A percentile compares a stretch with the other conserved stretches of the same genome.
These are phyloP conservation scores for Lactarius psammicola DNA, from an alignment of 768 basidiomycete genomes.

Conservation along the genomic window DNA sequence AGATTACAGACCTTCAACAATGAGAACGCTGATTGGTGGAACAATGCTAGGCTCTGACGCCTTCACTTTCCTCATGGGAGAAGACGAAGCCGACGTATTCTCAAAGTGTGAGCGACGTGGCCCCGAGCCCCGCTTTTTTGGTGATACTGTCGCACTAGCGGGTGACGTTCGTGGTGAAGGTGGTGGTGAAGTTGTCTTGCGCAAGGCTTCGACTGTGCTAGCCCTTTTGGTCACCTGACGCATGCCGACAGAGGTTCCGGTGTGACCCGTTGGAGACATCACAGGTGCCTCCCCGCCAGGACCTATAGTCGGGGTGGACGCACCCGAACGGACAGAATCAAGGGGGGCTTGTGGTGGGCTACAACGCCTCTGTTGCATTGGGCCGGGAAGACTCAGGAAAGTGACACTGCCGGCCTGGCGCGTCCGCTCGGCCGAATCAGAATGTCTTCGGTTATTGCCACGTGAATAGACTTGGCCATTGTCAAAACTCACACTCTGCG, in stretches of 20 bases:
- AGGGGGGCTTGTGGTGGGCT: neutral
- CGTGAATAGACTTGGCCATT: constrained; percentile 5
- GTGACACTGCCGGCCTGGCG: constrained; percentile 17
- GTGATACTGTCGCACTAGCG: constrained; percentile 31
- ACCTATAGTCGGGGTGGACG: constrained; percentile 1
- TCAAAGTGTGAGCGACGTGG: constrained; percentile 36
- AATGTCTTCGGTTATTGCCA: constrained; percentile 20
- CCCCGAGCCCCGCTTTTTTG: constrained; percentile 35
- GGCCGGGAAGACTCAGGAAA: constrained; percentile 11
- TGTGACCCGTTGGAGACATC: neutral
- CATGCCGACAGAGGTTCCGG: constrained; percentile 1
- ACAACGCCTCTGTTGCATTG: constrained; percentile 12
- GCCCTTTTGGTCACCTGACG: constrained; percentile 33
- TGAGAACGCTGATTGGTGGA: constrained; percentile 95
- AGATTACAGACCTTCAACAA: constrained; percentile 82
- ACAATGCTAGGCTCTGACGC: constrained; percentile 69
- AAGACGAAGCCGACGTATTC: constrained; percentile 33
- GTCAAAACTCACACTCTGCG: constrained; percentile 19
- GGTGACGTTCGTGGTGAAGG: constrained; percentile 36
- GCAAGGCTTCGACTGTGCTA: constrained; percentile 32
- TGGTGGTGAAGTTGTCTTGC: constrained; percentile 39
- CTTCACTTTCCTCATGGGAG: constrained; percentile 49
- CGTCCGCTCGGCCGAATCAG: constrained; percentile 20
- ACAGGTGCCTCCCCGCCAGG: constrained; percentile 13
- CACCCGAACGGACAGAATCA: constrained; percentile 2